These are phyloP conservation scores for Primulina tabacum DNA, from an alignment of 257 asterid species.

Conservation along the genomic window DNA sequence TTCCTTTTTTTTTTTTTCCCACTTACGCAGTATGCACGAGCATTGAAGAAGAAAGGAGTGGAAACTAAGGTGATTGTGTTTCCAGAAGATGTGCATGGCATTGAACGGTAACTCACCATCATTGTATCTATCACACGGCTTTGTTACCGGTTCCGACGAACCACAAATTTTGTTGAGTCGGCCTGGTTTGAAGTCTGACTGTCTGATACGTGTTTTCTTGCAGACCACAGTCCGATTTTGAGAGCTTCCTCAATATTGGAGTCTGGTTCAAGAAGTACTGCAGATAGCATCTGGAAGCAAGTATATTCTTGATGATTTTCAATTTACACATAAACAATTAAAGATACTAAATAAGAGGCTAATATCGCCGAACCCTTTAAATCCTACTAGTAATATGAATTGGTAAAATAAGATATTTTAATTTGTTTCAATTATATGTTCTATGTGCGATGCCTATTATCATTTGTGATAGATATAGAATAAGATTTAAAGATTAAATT, in stretches of 20 bases:
- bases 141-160: background rate
- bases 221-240: slow-evolving; percentile 91
- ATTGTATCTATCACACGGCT: background rate
- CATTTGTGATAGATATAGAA: too few relatives aligned
- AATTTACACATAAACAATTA: too few relatives aligned
- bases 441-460: too few relatives aligned
- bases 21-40: slow-evolving; percentile 67
- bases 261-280: slow-evolving; percentile 86
- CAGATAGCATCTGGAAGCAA: slow-evolving; percentile 28
- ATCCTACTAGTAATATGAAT: too few relatives aligned
- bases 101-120: slow-evolving; percentile 53
- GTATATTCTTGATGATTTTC: too few relatives aligned
- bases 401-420: too few relatives aligned
- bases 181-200: background rate
- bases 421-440: too few relatives aligned
- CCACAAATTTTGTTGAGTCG: background rate
- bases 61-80: slow-evolving; percentile 71
- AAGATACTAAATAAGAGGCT: too few relatives aligned
- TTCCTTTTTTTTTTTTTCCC: background rate
- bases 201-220: slow-evolving; percentile 20
- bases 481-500: too few relatives aligned
- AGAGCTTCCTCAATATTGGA: slow-evolving; percentile 81
- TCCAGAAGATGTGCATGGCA: slow-evolving; percentile 72
- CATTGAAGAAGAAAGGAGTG: slow-evolving; percentile 73
- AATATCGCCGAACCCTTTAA: too few relatives aligned